Conservation (phyloP, 495 filamentous ascomycete species). For the Aspergillus affinis region DNA sequence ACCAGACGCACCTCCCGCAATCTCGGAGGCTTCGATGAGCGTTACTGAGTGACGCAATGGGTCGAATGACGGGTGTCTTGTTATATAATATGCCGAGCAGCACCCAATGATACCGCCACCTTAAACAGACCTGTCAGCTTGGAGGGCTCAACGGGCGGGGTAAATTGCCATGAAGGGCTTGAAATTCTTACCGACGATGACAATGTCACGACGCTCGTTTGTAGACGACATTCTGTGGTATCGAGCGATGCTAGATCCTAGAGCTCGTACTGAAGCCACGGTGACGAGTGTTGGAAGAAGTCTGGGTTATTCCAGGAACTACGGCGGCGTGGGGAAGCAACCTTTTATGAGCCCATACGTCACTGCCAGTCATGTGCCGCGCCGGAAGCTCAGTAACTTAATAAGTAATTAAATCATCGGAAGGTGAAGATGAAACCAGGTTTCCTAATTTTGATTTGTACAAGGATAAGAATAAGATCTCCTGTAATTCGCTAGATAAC, state of each 20-base stretch:
- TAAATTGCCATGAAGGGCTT: conserved; percentile 14
- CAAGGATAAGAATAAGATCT: neutral
- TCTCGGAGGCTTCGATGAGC: conserved; percentile 82
- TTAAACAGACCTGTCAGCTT: conserved; percentile 12
- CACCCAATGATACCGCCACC: conserved; percentile 95
- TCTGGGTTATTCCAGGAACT: neutral
- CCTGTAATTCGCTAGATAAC: neutral
- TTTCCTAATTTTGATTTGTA: neutral
- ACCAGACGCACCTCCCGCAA: conserved; percentile 89
- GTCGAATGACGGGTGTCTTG: conserved; percentile 82
- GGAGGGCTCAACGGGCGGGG: conserved; percentile 27
- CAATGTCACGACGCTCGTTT: conserved; percentile 57
- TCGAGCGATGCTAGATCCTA: conserved; percentile 21
- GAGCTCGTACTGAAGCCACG: conserved; percentile 30
- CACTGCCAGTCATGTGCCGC: conserved; percentile 34
- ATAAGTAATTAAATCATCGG: neutral
- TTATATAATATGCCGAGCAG: conserved; percentile 91
- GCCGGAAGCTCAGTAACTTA: neutral
- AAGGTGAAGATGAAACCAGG: conserved; percentile 1
- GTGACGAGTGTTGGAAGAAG: conserved; percentile 6
- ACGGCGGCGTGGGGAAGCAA: conserved; percentile 2
- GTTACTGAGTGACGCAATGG: conserved; percentile 74
- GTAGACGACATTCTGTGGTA: conserved; percentile 35
- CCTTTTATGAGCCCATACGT: conserved; percentile 24
- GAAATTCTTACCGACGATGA: conserved; percentile 61